A percentile compares a stretch with the other conserved stretches of the same genome.
These are phyloP conservation scores for Mollisia scopiformis DNA, from an alignment of 2,329 filamentous ascomycete species.

Conservation along the genomic window DNA sequence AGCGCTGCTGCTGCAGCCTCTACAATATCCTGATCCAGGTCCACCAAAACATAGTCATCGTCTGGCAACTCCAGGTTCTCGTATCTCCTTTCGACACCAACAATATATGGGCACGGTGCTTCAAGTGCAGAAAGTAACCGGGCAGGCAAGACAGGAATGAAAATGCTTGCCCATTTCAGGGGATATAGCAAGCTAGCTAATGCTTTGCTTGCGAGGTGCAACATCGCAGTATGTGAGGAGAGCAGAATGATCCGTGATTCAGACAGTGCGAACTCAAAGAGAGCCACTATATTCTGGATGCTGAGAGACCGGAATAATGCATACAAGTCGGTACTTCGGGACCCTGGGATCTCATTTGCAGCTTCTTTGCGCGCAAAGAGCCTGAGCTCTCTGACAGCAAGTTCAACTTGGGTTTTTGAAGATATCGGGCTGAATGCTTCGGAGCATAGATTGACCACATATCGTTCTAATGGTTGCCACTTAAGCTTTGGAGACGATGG, in stretches of 20 bases:
- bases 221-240: slow-evolving; percentile 94
- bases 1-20: slow-evolving; percentile 80
- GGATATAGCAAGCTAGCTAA: slow-evolving; percentile 85
- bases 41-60: slow-evolving; percentile 93
- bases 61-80: slow-evolving; percentile 85
- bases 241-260: slow-evolving; percentile 96
- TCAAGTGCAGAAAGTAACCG: slow-evolving; percentile 88
- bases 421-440: slow-evolving; percentile 91
- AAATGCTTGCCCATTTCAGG: slow-evolving; percentile 89
- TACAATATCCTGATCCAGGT: slow-evolving; percentile 88
- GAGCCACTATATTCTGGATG: slow-evolving; percentile 86
- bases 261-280: slow-evolving; percentile 91
- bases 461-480: slow-evolving; percentile 96
- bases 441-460: slow-evolving; percentile 95
- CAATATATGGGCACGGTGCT: slow-evolving; percentile 94
- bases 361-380: slow-evolving; percentile 94
- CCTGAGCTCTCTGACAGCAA: slow-evolving; percentile 85
- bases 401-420: slow-evolving; percentile 94
- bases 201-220: slow-evolving; percentile 90
- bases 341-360: slow-evolving; percentile 88
- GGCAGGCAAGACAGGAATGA: slow-evolving; percentile 89
- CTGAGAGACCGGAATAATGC: slow-evolving; percentile 89
- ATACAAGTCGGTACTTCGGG: slow-evolving; percentile 89
- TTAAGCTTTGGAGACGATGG: slow-evolving; percentile 88
- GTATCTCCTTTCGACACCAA: slow-evolving; percentile 92